phyloP scores from a whole-genome alignment of 352 stramenopile genomes.

The Phytopythium oedochilum region DNA sequence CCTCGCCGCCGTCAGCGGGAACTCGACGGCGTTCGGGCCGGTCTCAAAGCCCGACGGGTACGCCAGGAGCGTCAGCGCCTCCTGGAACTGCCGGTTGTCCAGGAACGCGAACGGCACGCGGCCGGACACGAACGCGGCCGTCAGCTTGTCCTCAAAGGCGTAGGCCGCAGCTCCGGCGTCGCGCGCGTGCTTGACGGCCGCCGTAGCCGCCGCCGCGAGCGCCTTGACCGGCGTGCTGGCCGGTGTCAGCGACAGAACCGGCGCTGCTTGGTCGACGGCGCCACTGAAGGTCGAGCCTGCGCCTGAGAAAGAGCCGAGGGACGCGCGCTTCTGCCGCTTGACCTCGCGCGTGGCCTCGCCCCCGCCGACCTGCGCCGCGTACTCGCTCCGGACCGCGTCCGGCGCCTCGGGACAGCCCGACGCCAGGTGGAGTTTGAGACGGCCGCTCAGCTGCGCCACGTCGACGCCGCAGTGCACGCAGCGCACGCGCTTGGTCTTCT shows the following conservation, averaged over 20 bases:
- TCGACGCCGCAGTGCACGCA: constrained; percentile 23
- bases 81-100: constrained; percentile 21
- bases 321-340: constrained; percentile 6
- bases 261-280: not conserved
- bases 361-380: not conserved
- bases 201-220: not conserved
- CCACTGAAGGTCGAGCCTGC: too few species aligned
- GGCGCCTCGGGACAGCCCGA: constrained; percentile 14
- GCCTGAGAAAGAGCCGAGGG: too few species aligned
- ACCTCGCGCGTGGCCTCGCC: not conserved
- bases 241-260: not conserved
- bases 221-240: not conserved
- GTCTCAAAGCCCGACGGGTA: not conserved
- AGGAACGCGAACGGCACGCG: constrained; percentile 19
- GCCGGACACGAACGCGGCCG: constrained; percentile 18
- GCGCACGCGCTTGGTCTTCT: constrained; percentile 23
- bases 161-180: not conserved
- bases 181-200: not conserved
- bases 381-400: constrained; percentile 13
- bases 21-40: constrained; percentile 5
- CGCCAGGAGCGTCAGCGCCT: constrained; percentile 16
- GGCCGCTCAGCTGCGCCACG: constrained; percentile 22
- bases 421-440: constrained; percentile 22
- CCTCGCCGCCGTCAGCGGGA: constrained; percentile 20
- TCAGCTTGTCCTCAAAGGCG: constrained; percentile 27